These are phyloP conservation scores for Gracilaria domingensis DNA, from an alignment of 23 red algal species.

Conservation along the genomic window DNA sequence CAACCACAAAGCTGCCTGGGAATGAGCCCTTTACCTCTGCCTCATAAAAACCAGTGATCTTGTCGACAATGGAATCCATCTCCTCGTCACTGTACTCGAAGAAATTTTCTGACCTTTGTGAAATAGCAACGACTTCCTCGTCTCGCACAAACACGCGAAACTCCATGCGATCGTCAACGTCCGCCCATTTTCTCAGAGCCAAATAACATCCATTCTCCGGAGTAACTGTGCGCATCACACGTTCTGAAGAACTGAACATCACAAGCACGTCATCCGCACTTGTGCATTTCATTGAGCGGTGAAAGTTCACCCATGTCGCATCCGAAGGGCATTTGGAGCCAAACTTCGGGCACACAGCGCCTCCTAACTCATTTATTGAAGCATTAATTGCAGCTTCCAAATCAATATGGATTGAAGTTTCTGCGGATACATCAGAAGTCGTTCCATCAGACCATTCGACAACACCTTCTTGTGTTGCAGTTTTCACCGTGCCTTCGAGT, in stretches of 20 bases:
- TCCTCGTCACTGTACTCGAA: slow-evolving; percentile 15
- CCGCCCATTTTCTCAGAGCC: slow-evolving; percentile 64
- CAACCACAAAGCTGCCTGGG: slow-evolving; percentile 68
- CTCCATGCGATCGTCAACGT: slow-evolving; percentile 59
- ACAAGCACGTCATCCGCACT: slow-evolving; percentile 70
- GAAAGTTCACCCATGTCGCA: slow-evolving; percentile 70
- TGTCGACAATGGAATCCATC: slow-evolving; percentile 38
- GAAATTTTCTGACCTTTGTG: slow-evolving; percentile 17
- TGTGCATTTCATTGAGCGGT: slow-evolving; percentile 61
- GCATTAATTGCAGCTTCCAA: slow-evolving; percentile 46
- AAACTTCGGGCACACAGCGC: slow-evolving; percentile 69
- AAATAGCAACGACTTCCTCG: slow-evolving; percentile 49
- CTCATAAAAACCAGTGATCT: slow-evolving; percentile 3
- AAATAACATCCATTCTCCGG: slow-evolving; percentile 3
- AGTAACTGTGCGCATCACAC: slow-evolving; percentile 37
- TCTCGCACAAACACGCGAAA: slow-evolving; percentile 67
- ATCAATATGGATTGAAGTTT: slow-evolving; percentile 23
- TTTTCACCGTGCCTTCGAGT: slow-evolving; percentile 20
- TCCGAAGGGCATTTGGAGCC: slow-evolving; percentile 52
- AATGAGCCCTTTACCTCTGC: slow-evolving; percentile 25
- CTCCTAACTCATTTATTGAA: slow-evolving; percentile 54
- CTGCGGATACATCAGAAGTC: slow-evolving; percentile 4
- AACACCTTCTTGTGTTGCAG: not conserved
- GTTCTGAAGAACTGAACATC: slow-evolving; percentile 66
- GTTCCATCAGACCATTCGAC: slow-evolving; percentile 74